Conservation (phyloP, 345 rosid species). For the Moricandia moricandioides region DNA sequence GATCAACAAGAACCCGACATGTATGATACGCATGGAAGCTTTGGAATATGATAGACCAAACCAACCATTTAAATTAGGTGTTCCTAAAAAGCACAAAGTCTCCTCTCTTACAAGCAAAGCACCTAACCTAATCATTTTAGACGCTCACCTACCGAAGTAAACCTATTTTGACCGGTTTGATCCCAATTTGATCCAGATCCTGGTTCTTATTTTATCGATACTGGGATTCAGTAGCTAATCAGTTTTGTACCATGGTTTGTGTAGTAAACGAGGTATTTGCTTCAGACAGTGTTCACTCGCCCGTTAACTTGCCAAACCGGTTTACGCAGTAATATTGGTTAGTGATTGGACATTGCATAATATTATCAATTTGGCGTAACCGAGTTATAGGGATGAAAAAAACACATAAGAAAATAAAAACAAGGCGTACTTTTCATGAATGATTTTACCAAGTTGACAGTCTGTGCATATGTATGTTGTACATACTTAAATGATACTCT, state of each 20-base stretch:
- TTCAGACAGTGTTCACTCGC: not conserved
- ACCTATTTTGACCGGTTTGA: not conserved
- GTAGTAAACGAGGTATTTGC: not conserved
- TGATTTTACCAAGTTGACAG: slow-evolving; percentile 28
- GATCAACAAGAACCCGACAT: not conserved
- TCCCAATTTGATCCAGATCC: not conserved
- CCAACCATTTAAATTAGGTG: slow-evolving; percentile 24
- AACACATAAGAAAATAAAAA: not conserved
- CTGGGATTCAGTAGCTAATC: not conserved
- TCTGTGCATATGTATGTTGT: slow-evolving; percentile 17
- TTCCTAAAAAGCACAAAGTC: slow-evolving; percentile 17
- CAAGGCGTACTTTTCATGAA: not conserved
- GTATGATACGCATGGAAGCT: not conserved
- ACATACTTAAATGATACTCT: slow-evolving; percentile 27
- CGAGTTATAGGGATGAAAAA: not conserved
- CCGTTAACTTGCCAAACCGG: not conserved
- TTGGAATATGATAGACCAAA: not conserved
- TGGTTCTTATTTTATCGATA: not conserved
- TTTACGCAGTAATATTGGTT: not conserved
- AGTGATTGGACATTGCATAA: not conserved
- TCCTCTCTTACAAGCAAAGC: slow-evolving; percentile 35
- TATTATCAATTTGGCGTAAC: not conserved
- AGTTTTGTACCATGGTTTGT: not conserved
- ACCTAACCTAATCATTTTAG: not conserved
- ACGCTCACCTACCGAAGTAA: not conserved